Conservation (phyloP, 176 grass and related monocot species). For the Cocos nucifera region DNA sequence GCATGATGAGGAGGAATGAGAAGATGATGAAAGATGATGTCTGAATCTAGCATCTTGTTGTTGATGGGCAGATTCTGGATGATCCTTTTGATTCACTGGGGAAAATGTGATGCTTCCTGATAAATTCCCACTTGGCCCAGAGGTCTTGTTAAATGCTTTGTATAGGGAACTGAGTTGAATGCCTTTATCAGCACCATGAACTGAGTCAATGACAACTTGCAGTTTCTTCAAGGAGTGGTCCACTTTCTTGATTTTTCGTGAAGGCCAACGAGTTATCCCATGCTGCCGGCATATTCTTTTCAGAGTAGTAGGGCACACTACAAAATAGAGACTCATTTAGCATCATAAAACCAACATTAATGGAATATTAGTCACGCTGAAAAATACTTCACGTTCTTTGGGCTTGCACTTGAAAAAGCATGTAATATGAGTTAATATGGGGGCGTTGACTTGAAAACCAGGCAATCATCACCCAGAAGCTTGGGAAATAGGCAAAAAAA, state of each 20-base stretch:
- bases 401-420: too few relatives aligned
- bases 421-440: too few relatives aligned
- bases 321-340: constrained; percentile 3
- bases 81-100: constrained; percentile 35
- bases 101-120: constrained; percentile 32
- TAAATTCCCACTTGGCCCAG: constrained; percentile 47
- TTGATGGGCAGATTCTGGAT: constrained; percentile 21
- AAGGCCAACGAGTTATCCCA: constrained; percentile 91
- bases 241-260: constrained; percentile 94
- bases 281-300: constrained; percentile 99
- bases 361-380: too few relatives aligned
- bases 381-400: too few relatives aligned
- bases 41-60: constrained; percentile 14
- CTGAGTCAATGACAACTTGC: constrained; percentile 82
- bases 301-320: constrained; percentile 94
- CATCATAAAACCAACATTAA: too few relatives aligned
- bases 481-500: too few relatives aligned
- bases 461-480: too few relatives aligned
- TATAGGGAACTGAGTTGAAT: constrained; percentile 69
- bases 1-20: constrained; percentile 45
- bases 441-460: too few relatives aligned
- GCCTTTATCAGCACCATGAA: constrained; percentile 73
- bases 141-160: constrained; percentile 61
- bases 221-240: constrained; percentile 88
- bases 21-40: constrained; percentile 33